These are phyloP conservation scores for Caloboletus firmus DNA, from an alignment of 1,284 basidiomycete genomes.

Conservation along the genomic window DNA sequence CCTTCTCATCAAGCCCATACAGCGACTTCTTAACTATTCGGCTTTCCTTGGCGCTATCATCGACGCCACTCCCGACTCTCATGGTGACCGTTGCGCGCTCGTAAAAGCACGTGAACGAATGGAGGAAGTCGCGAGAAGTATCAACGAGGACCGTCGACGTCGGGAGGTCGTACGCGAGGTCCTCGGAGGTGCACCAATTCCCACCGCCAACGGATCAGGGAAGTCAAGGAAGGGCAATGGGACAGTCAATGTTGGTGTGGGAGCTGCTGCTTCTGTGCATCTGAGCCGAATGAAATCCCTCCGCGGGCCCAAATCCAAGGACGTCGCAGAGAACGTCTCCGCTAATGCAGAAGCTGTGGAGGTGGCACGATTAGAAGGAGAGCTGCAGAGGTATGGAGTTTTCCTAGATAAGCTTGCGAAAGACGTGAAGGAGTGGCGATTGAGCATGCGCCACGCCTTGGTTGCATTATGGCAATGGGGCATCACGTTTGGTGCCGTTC, in stretches of 20 bases:
- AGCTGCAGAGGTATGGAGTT: constrained; percentile 51
- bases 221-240: constrained; percentile 45
- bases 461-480: constrained; percentile 57
- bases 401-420: constrained; percentile 63
- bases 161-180: constrained; percentile 83
- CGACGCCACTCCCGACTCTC: constrained; percentile 73
- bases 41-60: constrained; percentile 81
- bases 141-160: constrained; percentile 85
- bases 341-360: constrained; percentile 50
- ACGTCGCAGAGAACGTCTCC: constrained; percentile 23
- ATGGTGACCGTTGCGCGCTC: constrained; percentile 62
- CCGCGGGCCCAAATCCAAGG: constrained; percentile 32
- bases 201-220: constrained; percentile 22
- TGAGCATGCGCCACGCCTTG: constrained; percentile 36
- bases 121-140: constrained; percentile 76
- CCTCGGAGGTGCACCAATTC: constrained; percentile 38
- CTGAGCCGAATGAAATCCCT: constrained; percentile 60
- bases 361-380: constrained; percentile 54
- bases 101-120: constrained; percentile 64
- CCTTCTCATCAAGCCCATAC: constrained; percentile 89
- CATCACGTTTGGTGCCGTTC: constrained; percentile 60
- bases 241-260: constrained; percentile 37
- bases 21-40: constrained; percentile 91
- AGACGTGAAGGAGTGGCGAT: constrained; percentile 60
- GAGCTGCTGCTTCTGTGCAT: constrained; percentile 56